These are phyloP conservation scores for Elsinoe arachidis DNA, from an alignment of 2,329 filamentous ascomycete species.

Conservation along the genomic window DNA sequence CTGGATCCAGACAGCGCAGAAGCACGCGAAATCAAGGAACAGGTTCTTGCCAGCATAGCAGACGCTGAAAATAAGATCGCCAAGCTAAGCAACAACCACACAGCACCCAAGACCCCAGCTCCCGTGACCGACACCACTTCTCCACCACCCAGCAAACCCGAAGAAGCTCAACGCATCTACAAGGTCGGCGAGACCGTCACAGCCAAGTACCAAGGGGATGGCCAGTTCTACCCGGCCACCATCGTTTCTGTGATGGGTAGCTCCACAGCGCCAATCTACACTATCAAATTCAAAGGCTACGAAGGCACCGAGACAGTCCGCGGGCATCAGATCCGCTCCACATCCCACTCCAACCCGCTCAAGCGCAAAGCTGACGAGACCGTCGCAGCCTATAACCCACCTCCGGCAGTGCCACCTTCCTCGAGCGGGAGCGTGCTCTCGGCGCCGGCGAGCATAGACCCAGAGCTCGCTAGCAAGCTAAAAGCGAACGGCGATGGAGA, in stretches of 20 bases:
- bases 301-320: constrained; percentile 66
- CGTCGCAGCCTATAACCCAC: constrained; percentile 35
- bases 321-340: constrained; percentile 64
- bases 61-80: constrained; percentile 72
- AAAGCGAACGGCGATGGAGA: constrained; percentile 33
- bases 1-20: constrained; percentile 74
- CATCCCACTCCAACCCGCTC: constrained; percentile 21
- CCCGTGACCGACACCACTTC: constrained; percentile 21
- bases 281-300: constrained; percentile 92
- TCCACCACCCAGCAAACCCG: constrained; percentile 32
- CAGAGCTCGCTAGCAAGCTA: constrained; percentile 55
- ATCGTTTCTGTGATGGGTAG: constrained; percentile 93
- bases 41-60: constrained; percentile 73
- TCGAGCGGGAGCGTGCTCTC: constrained; percentile 51
- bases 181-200: constrained; percentile 83
- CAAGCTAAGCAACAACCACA: constrained; percentile 45
- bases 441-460: constrained; percentile 58
- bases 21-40: constrained; percentile 65
- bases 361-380: constrained; percentile 80
- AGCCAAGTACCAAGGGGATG: constrained; percentile 90
- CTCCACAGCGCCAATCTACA: constrained; percentile 81
- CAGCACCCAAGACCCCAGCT: constrained; percentile 40
- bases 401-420: constrained; percentile 31
- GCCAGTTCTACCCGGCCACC: constrained; percentile 80
- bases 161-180: constrained; percentile 59